Evolutionary conservation across 2,329 filamentous ascomycete species (phyloP).

Genomic region (Kalmusia sp.): DNA sequence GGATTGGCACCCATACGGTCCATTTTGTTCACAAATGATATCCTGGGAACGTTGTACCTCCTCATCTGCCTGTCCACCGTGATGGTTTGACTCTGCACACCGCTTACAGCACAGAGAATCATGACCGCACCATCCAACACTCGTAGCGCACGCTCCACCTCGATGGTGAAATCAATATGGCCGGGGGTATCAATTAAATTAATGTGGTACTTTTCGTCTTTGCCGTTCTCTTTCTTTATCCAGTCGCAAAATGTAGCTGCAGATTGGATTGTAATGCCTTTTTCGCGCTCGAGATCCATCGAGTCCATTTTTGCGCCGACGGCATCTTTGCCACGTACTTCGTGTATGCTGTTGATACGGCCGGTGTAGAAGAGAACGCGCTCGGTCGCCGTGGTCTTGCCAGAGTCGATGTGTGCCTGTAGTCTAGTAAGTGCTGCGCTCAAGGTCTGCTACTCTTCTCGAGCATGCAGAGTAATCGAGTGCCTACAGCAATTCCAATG

Average conservation of each 20-base stretch:
- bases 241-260: constrained; percentile 98
- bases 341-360: constrained; percentile 95
- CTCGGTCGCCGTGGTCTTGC: constrained; percentile 96
- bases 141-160: constrained; percentile 92
- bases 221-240: constrained; percentile 79
- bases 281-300: constrained; percentile 98
- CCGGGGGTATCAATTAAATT: constrained; percentile 99
- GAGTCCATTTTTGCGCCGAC: constrained; percentile 99
- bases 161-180: constrained; percentile 99
- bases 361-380: constrained; percentile 98
- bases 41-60: constrained; percentile 92
- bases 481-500: constrained; percentile 90
- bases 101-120: constrained; percentile 97
- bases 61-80: constrained; percentile 99
- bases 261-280: constrained; percentile 98
- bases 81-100: constrained; percentile 97
- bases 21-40: constrained; percentile 99
- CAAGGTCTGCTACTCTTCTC: neutral
- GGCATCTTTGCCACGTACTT: constrained; percentile 91
- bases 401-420: constrained; percentile 96
- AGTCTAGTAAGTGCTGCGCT: neutral
- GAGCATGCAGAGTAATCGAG: neutral
- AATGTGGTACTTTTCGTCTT: constrained; percentile 92
- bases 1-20: constrained; percentile 98
- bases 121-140: constrained; percentile 97